phyloP scores from a whole-genome alignment of 495 filamentous ascomycete genomes.

The Daldinia bambusicola region DNA sequence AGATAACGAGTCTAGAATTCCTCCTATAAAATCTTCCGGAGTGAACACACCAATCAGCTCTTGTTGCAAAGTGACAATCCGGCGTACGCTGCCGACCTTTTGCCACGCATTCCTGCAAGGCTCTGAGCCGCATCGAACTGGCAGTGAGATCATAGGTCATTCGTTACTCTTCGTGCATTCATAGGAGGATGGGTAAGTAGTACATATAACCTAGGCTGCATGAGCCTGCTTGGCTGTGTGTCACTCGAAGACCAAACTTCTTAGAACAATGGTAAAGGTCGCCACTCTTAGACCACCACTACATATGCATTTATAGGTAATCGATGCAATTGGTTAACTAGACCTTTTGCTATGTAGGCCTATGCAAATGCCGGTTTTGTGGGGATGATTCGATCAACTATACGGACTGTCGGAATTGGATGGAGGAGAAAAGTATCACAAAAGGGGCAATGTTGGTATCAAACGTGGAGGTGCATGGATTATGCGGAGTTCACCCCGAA shows the following conservation, averaged over 20 bases:
- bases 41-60: not conserved
- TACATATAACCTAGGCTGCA: not conserved
- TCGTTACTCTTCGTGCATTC: not conserved
- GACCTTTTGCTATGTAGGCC: not conserved
- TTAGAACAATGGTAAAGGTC: not conserved
- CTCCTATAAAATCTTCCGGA: not conserved
- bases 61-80: not conserved
- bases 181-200: not conserved
- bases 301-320: not conserved
- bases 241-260: not conserved
- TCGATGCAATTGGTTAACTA: not conserved
- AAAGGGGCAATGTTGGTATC: not conserved
- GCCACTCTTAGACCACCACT: not conserved
- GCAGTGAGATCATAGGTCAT: not conserved
- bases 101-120: not conserved
- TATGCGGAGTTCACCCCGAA: not conserved
- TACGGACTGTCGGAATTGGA: not conserved
- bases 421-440: not conserved
- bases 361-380: not conserved
- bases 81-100: not conserved
- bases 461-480: not conserved
- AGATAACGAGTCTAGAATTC: not conserved
- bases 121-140: constrained; percentile 4
- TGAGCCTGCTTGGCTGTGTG: not conserved
- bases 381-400: not conserved